phyloP scores from a whole-genome alignment of 2,329 filamentous ascomycete species.

The Pseudogymnoascus sp. region DNA sequence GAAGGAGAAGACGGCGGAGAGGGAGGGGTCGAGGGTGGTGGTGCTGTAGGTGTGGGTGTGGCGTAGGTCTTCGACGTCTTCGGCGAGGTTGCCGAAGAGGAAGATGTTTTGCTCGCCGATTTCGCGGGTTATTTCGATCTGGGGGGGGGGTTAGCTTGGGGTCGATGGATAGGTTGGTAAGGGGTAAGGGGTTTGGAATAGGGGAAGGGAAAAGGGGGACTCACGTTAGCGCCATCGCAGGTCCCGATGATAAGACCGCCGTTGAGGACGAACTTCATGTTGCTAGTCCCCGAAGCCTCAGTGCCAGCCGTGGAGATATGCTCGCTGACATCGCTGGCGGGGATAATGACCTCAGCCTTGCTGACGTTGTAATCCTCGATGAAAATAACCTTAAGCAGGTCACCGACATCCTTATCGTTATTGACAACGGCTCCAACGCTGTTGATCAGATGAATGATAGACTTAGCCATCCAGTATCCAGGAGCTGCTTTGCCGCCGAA shows the following conservation, averaged over 20 bases:
- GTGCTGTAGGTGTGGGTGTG: constrained; percentile 80
- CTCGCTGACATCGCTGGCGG: constrained; percentile 93
- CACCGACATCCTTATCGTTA: constrained; percentile 83
- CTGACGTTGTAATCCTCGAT: constrained; percentile 98
- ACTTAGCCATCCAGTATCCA: constrained; percentile 99
- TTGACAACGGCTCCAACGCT: constrained; percentile 85
- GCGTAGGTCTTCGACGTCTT: constrained; percentile 93
- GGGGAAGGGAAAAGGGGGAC: constrained; percentile 28
- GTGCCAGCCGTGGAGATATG: constrained; percentile 98
- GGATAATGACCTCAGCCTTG: constrained; percentile 95
- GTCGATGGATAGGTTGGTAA: constrained; percentile 9
- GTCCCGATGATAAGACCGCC: constrained; percentile 96
- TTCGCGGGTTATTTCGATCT: constrained; percentile 97
- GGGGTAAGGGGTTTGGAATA: background rate
- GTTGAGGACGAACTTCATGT: constrained; percentile 99
- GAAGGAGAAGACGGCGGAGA: constrained; percentile 73
- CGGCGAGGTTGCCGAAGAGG: constrained; percentile 90
- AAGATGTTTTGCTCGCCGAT: constrained; percentile 97
- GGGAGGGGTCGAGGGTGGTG: constrained; percentile 68
- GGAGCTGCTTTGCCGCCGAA: constrained; percentile 97
- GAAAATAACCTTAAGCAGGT: constrained; percentile 94
- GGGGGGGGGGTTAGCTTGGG: background rate
- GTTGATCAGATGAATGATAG: constrained; percentile 95
- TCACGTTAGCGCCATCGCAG: constrained; percentile 92
- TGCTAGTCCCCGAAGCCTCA: constrained; percentile 82